phyloP scores from a whole-genome alignment of 2,329 filamentous ascomycete genomes.

The Fusarium nematophilum region DNA sequence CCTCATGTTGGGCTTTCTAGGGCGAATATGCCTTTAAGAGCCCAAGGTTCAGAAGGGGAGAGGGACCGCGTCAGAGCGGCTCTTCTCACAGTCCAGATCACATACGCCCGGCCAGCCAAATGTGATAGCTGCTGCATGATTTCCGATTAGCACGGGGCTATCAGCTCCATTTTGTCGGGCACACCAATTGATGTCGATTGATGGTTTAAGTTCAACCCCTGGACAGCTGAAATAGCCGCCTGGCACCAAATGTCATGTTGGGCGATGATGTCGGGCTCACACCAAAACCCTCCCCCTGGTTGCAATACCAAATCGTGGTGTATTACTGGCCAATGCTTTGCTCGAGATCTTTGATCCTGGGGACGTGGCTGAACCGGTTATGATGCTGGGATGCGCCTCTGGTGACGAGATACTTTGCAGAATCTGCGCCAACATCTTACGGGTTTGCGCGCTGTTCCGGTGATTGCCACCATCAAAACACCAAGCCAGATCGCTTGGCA shows the following conservation, averaged over 20 bases:
- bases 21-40: background rate
- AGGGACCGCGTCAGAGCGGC: background rate
- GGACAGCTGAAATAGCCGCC: slow-evolving; percentile 25
- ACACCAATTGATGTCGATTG: slow-evolving; percentile 21
- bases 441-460: no score
- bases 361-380: background rate
- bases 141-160: slow-evolving; percentile 10
- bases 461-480: no score
- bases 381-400: background rate
- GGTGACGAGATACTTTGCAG: background rate
- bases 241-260: slow-evolving; percentile 9
- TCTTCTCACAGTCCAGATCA: slow-evolving; percentile 4
- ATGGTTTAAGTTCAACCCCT: slow-evolving; percentile 19
- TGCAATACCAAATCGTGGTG: slow-evolving; percentile 5
- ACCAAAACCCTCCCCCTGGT: background rate
- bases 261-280: background rate
- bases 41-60: background rate
- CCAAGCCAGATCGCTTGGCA: no score
- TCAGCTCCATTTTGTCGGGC: slow-evolving; percentile 16
- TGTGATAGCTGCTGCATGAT: slow-evolving; percentile 28
- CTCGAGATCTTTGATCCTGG: slow-evolving; percentile 1
- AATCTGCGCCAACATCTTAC: no score
- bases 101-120: background rate
- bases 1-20: background rate
- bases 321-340: slow-evolving; percentile 7